Percentiles rank a stretch among this genome's conserved stretches.
Evolutionary conservation across 805 yeast genomes (phyloP).

Genomic region (Metschnikowia lochheadii): DNA sequence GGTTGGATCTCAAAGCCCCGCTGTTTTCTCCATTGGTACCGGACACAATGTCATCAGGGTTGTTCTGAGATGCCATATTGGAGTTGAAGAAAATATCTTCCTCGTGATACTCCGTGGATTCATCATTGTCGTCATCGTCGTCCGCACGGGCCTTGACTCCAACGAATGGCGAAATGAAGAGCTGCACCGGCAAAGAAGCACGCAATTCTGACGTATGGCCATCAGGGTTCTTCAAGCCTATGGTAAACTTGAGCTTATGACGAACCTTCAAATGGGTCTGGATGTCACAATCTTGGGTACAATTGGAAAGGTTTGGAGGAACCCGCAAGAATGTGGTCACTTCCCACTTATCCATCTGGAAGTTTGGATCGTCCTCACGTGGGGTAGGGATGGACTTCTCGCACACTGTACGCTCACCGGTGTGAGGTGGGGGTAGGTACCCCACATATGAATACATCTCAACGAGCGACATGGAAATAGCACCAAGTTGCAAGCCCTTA

Average conservation of each 20-base stretch:
- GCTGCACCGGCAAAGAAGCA: conserved; percentile 78
- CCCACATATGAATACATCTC: conserved; percentile 67
- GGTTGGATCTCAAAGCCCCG: conserved; percentile 19
- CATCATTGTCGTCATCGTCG: conserved; percentile 17
- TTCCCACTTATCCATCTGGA: conserved; percentile 66
- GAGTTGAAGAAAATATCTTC: conserved; percentile 30
- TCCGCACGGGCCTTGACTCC: conserved; percentile 53
- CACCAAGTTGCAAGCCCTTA: conserved; percentile 77
- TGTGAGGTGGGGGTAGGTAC: conserved; percentile 49
- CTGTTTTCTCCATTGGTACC: conserved; percentile 5
- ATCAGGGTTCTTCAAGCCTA: conserved; percentile 79
- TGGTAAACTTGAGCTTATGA: conserved; percentile 79
- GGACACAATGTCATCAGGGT: conserved; percentile 11
- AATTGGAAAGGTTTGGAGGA: conserved; percentile 68
- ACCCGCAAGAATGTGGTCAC: conserved; percentile 54
- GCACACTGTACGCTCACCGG: conserved; percentile 57
- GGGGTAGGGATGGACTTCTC: conserved; percentile 43
- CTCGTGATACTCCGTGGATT: conserved; percentile 12
- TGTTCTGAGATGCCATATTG: conserved; percentile 4
- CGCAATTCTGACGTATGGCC: conserved; percentile 90
- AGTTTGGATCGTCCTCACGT: conserved; percentile 39
- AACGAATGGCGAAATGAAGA: conserved; percentile 79
- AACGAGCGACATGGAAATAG: conserved; percentile 60
- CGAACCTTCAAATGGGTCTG: conserved; percentile 69
- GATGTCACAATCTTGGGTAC: conserved; percentile 86